Percentiles rank a stretch among this genome's conserved stretches.
Conservation (phyloP, 1,284 basidiomycete genomes). For the Filobasidium uniguttulatum region DNA sequence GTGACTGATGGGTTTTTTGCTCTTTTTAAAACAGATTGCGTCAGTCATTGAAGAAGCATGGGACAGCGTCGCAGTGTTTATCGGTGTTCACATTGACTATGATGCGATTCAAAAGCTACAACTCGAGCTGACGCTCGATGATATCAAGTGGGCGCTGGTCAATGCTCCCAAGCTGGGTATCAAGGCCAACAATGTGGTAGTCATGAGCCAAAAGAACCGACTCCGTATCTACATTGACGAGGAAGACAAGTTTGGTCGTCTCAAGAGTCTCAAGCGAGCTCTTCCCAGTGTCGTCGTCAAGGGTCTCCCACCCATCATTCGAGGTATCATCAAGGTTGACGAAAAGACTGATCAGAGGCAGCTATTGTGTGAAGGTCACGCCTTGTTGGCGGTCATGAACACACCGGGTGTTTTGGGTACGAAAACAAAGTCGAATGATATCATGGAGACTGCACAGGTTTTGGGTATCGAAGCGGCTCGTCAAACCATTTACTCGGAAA, state of each 20-base stretch:
- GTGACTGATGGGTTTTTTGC: slow-evolving; percentile 3
- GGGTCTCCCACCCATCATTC: slow-evolving; percentile 69
- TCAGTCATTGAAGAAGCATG: slow-evolving; percentile 91
- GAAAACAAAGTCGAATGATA: slow-evolving; percentile 88
- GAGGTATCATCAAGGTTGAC: slow-evolving; percentile 85
- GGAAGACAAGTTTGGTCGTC: slow-evolving; percentile 71
- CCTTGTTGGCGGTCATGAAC: slow-evolving; percentile 92
- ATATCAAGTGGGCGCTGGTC: slow-evolving; percentile 85
- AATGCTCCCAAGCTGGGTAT: slow-evolving; percentile 82
- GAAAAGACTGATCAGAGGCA: slow-evolving; percentile 48
- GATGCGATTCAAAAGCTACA: slow-evolving; percentile 76
- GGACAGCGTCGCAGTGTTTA: slow-evolving; percentile 81
- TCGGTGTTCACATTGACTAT: slow-evolving; percentile 84
- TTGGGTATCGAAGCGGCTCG: slow-evolving; percentile 96
- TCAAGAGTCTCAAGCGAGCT: slow-evolving; percentile 69
- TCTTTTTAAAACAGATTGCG: slow-evolving; percentile 53
- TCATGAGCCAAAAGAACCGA: slow-evolving; percentile 61
- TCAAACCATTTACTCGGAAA: slow-evolving; percentile 89
- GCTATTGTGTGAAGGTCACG: slow-evolving; percentile 89
- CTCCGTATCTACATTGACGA: slow-evolving; percentile 77
- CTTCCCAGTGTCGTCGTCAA: slow-evolving; percentile 79
- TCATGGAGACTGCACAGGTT: slow-evolving; percentile 89
- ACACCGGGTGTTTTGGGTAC: slow-evolving; percentile 92
- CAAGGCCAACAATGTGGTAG: slow-evolving; percentile 63
- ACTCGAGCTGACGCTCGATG: slow-evolving; percentile 86